A percentile compares a stretch with the other conserved stretches of the same genome.
Evolutionary conservation across 139 green algal species (phyloP).

Genomic region (Ettlia oleoabundans): DNA sequence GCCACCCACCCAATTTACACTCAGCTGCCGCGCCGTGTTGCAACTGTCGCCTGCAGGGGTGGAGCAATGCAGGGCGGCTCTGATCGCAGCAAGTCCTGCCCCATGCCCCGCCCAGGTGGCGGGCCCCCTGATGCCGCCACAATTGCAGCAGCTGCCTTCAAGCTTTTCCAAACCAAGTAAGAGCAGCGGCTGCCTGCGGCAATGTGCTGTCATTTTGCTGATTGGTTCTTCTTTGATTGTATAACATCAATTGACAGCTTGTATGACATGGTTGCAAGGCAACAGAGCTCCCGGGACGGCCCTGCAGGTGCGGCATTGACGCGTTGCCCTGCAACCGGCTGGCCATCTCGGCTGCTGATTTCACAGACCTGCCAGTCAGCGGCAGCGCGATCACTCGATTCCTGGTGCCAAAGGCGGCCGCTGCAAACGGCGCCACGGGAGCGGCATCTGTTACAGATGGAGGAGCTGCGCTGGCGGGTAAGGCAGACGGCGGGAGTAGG

Average conservation of each 20-base stretch:
- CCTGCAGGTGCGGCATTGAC: conserved; percentile 51
- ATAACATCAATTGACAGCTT: too few species aligned
- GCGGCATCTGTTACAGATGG: not conserved
- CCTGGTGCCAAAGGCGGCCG: conserved; percentile 27
- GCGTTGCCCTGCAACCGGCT: conserved; percentile 71
- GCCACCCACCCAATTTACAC: too few species aligned
- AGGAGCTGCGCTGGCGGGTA: too few species aligned
- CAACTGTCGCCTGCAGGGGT: conserved; percentile 2
- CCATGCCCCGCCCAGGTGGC: conserved; percentile 57
- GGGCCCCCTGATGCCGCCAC: conserved; percentile 27
- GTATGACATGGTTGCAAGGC: too few species aligned
- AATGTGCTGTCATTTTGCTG: too few species aligned
- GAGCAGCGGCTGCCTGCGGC: too few species aligned
- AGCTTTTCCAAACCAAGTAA: conserved; percentile 42
- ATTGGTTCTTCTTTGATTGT: too few species aligned
- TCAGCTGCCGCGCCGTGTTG: too few species aligned
- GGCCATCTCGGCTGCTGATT: conserved; percentile 67
- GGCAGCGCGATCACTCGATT: conserved; percentile 49
- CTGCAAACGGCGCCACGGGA: not conserved
- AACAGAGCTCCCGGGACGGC: too few species aligned
- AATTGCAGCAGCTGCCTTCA: conserved; percentile 46
- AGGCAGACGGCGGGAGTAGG: too few species aligned
- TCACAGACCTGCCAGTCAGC: conserved; percentile 34
- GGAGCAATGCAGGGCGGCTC: not conserved
- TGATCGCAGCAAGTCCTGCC: conserved; percentile 57